Conservation (phyloP, 2,329 filamentous ascomycete genomes). For the Huntiella bhutanensis region DNA sequence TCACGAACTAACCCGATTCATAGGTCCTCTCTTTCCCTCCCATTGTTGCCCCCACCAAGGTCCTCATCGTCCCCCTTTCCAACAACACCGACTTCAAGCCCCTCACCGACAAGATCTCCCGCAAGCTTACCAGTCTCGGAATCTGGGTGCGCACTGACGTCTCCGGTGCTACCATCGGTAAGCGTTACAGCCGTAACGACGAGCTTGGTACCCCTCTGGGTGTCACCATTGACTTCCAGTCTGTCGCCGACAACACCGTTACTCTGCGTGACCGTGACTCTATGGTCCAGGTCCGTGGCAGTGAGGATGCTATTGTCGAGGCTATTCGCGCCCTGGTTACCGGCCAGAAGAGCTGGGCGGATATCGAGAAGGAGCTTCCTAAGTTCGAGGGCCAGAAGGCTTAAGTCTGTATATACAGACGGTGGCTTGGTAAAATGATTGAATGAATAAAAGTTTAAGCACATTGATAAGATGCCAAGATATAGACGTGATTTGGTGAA, state of each 20-base stretch:
- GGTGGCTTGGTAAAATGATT: too few relatives aligned
- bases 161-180: constrained; percentile 69
- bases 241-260: constrained; percentile 58
- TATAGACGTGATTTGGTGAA: too few relatives aligned
- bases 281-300: constrained; percentile 64
- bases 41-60: constrained; percentile 64
- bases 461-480: too few relatives aligned
- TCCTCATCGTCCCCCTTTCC: constrained; percentile 67
- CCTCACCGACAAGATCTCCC: constrained; percentile 44
- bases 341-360: constrained; percentile 36
- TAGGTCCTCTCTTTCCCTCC: constrained; percentile 26
- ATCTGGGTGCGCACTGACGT: constrained; percentile 66
- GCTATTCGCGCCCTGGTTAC: constrained; percentile 35
- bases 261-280: constrained; percentile 72
- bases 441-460: too few relatives aligned
- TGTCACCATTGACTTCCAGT: constrained; percentile 82
- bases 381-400: constrained; percentile 62
- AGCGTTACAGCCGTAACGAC: constrained; percentile 75
- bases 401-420: background rate
- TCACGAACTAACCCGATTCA: background rate
- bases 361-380: constrained; percentile 61
- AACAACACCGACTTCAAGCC: constrained; percentile 55
- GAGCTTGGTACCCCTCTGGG: constrained; percentile 77
- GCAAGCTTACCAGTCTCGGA: constrained; percentile 49
- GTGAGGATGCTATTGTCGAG: constrained; percentile 52